phyloP scores from a whole-genome alignment of 1,284 basidiomycete genomes.

The Sporisorium reilianum region DNA sequence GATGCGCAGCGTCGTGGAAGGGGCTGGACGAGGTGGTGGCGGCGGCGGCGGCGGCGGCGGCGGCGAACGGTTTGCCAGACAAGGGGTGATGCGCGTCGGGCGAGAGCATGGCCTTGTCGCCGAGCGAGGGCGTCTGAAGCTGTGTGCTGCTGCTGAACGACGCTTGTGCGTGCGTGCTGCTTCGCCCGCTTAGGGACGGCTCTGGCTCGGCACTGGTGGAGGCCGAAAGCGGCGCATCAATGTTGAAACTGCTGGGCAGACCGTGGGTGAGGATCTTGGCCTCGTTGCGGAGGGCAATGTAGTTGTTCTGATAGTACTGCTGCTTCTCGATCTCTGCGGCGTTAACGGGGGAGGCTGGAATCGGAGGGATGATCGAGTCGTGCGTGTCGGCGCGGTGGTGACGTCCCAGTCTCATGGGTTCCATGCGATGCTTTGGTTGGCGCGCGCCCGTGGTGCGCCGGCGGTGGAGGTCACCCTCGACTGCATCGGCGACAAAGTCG shows the following conservation, averaged over 20 bases:
- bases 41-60: conserved; percentile 19
- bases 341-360: conserved; percentile 13
- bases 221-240: conserved; percentile 39
- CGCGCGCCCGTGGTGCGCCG: conserved; percentile 41
- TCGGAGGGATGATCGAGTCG: conserved; percentile 40
- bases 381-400: conserved; percentile 51
- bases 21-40: conserved; percentile 33
- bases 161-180: conserved; percentile 38
- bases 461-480: conserved; percentile 40
- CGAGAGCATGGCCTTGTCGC: conserved; percentile 51
- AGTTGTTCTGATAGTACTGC: conserved; percentile 53
- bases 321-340: conserved; percentile 46
- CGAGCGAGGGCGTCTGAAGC: conserved; percentile 52
- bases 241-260: conserved; percentile 28
- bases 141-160: conserved; percentile 51
- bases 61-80: conserved; percentile 36
- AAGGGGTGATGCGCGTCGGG: conserved; percentile 40
- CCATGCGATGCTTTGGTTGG: conserved; percentile 24
- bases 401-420: conserved; percentile 37
- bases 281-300: conserved; percentile 45
- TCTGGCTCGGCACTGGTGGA: conserved; percentile 35
- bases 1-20: conserved; percentile 24
- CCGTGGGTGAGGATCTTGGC: conserved; percentile 38
- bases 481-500: conserved; percentile 19
- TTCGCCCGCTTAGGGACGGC: conserved; percentile 37